A percentile compares a stretch with the other conserved stretches of the same genome.
Conservation (phyloP, 805 yeast species). For the Hanseniaspora mollemarum region DNA sequence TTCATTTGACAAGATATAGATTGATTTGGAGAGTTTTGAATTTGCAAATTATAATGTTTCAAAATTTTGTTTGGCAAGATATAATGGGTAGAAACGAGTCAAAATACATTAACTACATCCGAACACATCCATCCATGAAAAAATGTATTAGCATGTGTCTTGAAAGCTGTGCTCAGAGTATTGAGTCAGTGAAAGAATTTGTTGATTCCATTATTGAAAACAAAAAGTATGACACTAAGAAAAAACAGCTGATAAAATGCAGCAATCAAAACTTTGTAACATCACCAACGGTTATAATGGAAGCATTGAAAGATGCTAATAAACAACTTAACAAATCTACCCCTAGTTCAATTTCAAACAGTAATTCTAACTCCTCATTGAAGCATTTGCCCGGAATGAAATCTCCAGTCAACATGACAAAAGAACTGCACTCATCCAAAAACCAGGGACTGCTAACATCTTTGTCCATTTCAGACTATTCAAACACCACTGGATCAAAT, state of each 20-base stretch:
- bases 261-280: not conserved
- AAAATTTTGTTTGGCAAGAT: slow-evolving; percentile 48
- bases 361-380: slow-evolving; percentile 20
- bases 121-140: slow-evolving; percentile 34
- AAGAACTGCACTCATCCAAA: not conserved
- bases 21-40: slow-evolving; percentile 50
- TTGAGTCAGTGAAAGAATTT: slow-evolving; percentile 38
- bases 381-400: not conserved
- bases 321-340: not conserved
- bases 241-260: not conserved
- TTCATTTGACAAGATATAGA: slow-evolving; percentile 41
- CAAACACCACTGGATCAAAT: slow-evolving; percentile 7
- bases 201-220: slow-evolving; percentile 16
- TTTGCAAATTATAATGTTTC: slow-evolving; percentile 42
- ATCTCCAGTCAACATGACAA: not conserved
- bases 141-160: slow-evolving; percentile 42
- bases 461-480: slow-evolving; percentile 7
- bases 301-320: not conserved
- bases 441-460: not conserved
- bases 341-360: slow-evolving; percentile 15
- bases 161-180: slow-evolving; percentile 42
- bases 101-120: slow-evolving; percentile 27
- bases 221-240: slow-evolving; percentile 3
- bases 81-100: slow-evolving; percentile 33
- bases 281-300: slow-evolving; percentile 9